phyloP scores from a whole-genome alignment of 345 rosid genomes.

The Pistacia integerrima region DNA sequence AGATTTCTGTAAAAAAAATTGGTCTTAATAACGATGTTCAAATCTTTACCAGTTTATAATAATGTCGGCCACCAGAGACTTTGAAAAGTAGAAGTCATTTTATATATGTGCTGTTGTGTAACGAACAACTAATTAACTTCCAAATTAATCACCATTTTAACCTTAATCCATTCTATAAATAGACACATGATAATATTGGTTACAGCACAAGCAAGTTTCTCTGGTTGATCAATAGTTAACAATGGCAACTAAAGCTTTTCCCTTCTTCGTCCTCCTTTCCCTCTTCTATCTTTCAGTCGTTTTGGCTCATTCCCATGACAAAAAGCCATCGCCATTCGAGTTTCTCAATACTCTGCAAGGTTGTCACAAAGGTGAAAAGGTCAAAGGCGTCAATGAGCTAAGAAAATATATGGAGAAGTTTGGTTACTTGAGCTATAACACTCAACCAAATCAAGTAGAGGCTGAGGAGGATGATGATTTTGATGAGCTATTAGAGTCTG shows the following conservation, averaged over 20 bases:
- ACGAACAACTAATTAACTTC: no score
- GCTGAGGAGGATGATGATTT: slow-evolving; percentile 24
- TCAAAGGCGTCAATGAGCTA: slow-evolving; percentile 30
- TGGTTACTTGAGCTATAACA: slow-evolving; percentile 31
- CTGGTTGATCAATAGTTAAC: background rate
- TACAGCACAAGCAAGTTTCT: background rate
- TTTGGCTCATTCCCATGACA: background rate
- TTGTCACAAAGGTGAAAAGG: slow-evolving; percentile 34
- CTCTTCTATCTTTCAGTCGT: background rate
- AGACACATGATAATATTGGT: no score
- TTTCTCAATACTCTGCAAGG: slow-evolving; percentile 35
- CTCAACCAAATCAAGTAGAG: background rate
- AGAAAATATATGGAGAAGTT: slow-evolving; percentile 33
- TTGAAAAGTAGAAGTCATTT: no score
- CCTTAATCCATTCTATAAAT: no score
- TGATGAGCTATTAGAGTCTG: slow-evolving; percentile 33
- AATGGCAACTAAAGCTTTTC: background rate
- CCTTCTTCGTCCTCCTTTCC: background rate
- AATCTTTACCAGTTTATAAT: no score
- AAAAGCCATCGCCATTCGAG: slow-evolving; percentile 9
- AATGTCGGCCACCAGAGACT: no score
- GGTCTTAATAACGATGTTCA: no score
- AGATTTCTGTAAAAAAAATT: no score
- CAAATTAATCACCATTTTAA: no score
- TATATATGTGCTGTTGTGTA: no score